A percentile compares a stretch with the other conserved stretches of the same genome.
Evolutionary conservation across 192 early-diverging fungal species (phyloP).

Genomic region (Allomyces javanicus): DNA sequence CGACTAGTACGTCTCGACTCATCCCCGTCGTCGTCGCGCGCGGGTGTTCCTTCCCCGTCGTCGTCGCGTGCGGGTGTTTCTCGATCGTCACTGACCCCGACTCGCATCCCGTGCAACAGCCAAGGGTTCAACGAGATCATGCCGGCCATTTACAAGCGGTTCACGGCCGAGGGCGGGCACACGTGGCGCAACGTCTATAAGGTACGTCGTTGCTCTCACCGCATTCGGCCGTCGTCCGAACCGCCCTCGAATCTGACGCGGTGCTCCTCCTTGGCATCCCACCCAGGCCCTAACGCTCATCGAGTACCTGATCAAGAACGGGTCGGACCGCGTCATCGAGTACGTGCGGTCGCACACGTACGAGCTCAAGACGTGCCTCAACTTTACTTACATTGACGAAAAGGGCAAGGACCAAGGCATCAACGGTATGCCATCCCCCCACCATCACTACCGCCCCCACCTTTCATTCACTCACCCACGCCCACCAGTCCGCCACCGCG

Average conservation of each 20-base stretch:
- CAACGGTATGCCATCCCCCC: slow-evolving; percentile 19
- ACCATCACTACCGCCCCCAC: not conserved
- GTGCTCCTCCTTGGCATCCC: too few relatives aligned
- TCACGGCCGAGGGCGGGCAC: slow-evolving; percentile 50
- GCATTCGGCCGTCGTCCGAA: too few relatives aligned
- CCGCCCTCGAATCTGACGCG: too few relatives aligned
- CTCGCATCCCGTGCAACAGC: not conserved
- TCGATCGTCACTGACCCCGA: too few relatives aligned
- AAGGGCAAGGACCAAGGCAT: slow-evolving; percentile 95
- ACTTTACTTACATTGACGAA: slow-evolving; percentile 76
- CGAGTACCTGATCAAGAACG: slow-evolving; percentile 89
- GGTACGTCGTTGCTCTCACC: slow-evolving; percentile 2
- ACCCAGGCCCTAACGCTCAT: slow-evolving; percentile 53
- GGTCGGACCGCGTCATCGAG: slow-evolving; percentile 83
- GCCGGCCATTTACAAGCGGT: slow-evolving; percentile 71
- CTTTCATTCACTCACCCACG: too few relatives aligned
- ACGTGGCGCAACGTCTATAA: slow-evolving; percentile 94
- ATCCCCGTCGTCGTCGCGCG: too few relatives aligned
- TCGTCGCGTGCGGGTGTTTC: too few relatives aligned
- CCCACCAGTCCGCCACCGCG: slow-evolving; percentile 52
- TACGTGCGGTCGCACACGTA: slow-evolving; percentile 65
- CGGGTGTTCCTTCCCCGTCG: too few relatives aligned
- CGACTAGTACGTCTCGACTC: slow-evolving; percentile 20
- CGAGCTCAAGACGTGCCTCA: slow-evolving; percentile 70
- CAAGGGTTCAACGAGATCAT: slow-evolving; percentile 90